Conservation (phyloP, 1,139 yeast genomes). For the Keqinozyma sinolaborantium region DNA sequence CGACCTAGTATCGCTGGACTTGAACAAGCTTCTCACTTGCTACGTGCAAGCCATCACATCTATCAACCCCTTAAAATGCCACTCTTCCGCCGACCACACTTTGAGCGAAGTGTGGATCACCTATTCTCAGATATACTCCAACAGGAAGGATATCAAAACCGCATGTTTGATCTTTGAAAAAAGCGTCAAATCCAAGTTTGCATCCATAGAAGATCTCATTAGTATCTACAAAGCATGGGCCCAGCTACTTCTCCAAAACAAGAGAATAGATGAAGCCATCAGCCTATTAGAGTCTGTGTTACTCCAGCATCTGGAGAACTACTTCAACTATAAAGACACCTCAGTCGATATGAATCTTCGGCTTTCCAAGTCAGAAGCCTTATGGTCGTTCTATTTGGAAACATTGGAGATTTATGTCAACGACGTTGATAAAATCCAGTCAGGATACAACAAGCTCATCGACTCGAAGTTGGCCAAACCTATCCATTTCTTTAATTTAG, state of each 20-base stretch:
- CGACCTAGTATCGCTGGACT: constrained; percentile 24
- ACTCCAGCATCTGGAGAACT: constrained; percentile 15
- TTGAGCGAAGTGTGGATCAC: constrained; percentile 63
- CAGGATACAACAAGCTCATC: constrained; percentile 59
- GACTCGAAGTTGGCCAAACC: constrained; percentile 70
- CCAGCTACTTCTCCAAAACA: constrained; percentile 52
- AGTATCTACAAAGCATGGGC: constrained; percentile 73
- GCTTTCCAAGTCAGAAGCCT: constrained; percentile 53
- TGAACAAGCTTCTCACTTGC: constrained; percentile 47
- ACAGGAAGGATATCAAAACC: constrained; percentile 50
- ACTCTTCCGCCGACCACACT: constrained; percentile 21
- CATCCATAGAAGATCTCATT: constrained; percentile 59
- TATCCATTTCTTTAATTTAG: constrained; percentile 61
- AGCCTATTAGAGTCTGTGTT: constrained; percentile 52
- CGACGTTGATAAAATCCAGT: constrained; percentile 18
- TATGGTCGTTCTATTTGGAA: constrained; percentile 79
- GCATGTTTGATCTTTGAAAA: constrained; percentile 64
- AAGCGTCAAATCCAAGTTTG: constrained; percentile 70
- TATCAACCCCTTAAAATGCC: constrained; percentile 60
- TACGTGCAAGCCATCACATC: constrained; percentile 66
- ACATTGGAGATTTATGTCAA: constrained; percentile 58
- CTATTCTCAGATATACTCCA: constrained; percentile 65
- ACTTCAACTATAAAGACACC: constrained; percentile 38
- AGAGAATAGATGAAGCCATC: constrained; percentile 47
- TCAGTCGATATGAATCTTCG: constrained; percentile 53